Base-by-base conservation (phyloP, 2,329 filamentous ascomycete species). In the Beauveria pseudobassiana region DNA sequence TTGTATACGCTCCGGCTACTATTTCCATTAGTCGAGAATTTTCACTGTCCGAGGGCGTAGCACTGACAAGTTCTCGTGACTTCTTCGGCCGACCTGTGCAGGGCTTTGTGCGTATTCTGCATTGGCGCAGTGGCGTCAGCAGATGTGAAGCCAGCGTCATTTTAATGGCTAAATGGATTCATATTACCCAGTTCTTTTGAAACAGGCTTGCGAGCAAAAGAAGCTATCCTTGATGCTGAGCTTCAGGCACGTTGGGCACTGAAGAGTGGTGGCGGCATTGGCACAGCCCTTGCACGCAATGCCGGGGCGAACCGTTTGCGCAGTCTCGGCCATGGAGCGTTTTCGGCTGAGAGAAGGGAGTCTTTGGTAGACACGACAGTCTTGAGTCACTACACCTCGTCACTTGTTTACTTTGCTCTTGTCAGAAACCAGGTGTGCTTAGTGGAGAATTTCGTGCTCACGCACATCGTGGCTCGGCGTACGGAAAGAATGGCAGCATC, bases 181-280 rank as follows among this genome's bases (percentile, higher is more conserved):
- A 14, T 24, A 85, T 69, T 86, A 98, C 95, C 95, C 95, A 99
- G 80, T 92, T 98, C 75, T 87, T 88, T 97, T 98, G 79, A 99
- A 99, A 81, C 95, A 99, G 69, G 98, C 95, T 76, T 99, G 95
- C 22, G 92, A 92, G 80, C 95, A 99, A 79, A 98, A 99, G 77
- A 87, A 97, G 78, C 91, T 96, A 71, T 93, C 90, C 72, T 92
- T 87, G 69, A 87, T 88, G 61, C 88, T 90, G 49, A 93, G 79
- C 77, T 96, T 97, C 70, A 97, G 82, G 74, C 95, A 99, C 54
- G 90, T 98, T 59, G 95, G 95, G 76, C 95, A 99, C 75, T 98
- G 93, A 53, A 99, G 79, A 58, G 87, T 81, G 63, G 90, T 87
- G 62, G 93, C 93, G 65, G 93, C 87, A 65, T 97, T 96, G 48